phyloP scores from a whole-genome alignment of 345 rosid species.

The Eucalyptus tenuipes region DNA sequence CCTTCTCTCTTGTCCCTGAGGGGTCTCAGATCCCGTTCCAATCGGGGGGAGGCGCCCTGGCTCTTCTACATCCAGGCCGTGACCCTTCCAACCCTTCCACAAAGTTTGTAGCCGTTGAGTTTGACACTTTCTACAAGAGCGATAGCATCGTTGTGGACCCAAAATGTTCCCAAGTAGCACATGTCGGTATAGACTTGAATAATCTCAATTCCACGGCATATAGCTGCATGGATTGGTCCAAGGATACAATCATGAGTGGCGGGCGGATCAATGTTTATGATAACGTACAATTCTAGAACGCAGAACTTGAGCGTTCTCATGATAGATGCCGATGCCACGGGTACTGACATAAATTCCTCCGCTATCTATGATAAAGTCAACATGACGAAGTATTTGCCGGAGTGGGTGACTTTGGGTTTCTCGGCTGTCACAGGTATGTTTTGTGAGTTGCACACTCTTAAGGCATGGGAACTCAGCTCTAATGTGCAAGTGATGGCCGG shows the following conservation, averaged over 20 bases:
- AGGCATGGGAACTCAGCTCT: constrained; percentile 1
- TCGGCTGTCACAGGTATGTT: not conserved
- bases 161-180: not conserved
- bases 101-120: not conserved
- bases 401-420: constrained; percentile 8
- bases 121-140: not conserved
- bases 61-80: not conserved
- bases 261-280: not conserved
- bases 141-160: not conserved
- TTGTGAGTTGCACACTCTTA: not conserved
- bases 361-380: not conserved
- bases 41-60: not conserved
- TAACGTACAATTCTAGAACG: not conserved
- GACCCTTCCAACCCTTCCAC: not conserved
- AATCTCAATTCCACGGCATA: not conserved
- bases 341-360: not conserved
- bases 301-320: not conserved
- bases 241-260: not conserved
- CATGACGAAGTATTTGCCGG: not conserved
- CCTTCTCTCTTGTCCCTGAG: not conserved
- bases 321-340: not conserved
- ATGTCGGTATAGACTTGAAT: not conserved
- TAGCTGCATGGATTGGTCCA: not conserved
- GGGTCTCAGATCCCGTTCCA: not conserved
- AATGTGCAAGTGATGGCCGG: not conserved